Conservation (phyloP, 2,329 filamentous ascomycete genomes). For the Onygena corvina region DNA sequence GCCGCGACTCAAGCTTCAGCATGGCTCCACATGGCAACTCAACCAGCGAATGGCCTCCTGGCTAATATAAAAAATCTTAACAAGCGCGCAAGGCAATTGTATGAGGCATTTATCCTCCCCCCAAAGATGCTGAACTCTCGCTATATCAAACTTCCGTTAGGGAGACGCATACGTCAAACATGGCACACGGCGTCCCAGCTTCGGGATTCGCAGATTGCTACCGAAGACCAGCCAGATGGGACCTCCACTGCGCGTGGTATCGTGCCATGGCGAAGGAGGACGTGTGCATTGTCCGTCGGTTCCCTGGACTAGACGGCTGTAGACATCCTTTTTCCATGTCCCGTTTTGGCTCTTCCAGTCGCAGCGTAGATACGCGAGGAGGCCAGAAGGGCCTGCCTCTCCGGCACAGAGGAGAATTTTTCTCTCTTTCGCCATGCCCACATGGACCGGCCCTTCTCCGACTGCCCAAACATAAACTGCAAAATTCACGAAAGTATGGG, state of each 20-base stretch:
- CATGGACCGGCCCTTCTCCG: not conserved
- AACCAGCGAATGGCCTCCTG: constrained; percentile 5
- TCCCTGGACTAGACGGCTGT: not conserved
- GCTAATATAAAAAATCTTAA: constrained; percentile 3
- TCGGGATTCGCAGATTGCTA: not conserved
- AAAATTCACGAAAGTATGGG: not conserved
- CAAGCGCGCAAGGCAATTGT: constrained; percentile 2
- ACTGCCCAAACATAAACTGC: not conserved
- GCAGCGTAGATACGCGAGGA: not conserved
- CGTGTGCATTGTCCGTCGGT: not conserved
- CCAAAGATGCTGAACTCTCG: not conserved
- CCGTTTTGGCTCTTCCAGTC: too few relatives aligned
- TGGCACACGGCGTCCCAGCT: not conserved
- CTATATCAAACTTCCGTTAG: not conserved
- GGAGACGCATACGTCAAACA: not conserved
- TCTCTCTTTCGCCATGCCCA: not conserved
- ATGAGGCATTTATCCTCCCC: not conserved
- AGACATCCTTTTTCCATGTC: not conserved
- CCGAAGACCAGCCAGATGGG: not conserved
- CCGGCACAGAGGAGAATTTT: not conserved
- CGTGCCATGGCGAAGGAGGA: too few relatives aligned
- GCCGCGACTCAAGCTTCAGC: constrained; percentile 7
- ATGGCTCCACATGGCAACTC: not conserved
- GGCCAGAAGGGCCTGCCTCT: not conserved
- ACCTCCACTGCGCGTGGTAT: constrained; percentile 2